Evolutionary conservation across 164 flowering plant genomes (phyloP), one percentile per base, ranked within the genome.

Genomic region (Vitis rupestris): DNA sequence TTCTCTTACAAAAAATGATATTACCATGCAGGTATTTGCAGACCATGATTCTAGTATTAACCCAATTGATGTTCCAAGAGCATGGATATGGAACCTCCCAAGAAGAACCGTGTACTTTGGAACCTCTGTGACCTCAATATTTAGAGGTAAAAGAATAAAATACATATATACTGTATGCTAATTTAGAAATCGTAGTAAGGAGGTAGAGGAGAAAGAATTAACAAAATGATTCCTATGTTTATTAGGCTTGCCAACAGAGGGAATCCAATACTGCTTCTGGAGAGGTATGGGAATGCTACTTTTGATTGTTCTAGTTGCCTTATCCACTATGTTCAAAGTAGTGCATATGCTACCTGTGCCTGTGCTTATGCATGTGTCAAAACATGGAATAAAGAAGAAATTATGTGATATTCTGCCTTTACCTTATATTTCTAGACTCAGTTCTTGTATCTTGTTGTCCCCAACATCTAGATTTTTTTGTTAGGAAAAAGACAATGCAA

Each of bases 211-310:
- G 11, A 52, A n/a, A 17, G 52, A 10, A 44, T 69, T 64, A 65
- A 60, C 59, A 15, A n/a, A 61, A 54, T 53, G 10, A 27, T 67
- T 10, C 14, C 49, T 44, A n/a, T 67, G 53, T 72, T 67, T 58
- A 30, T 30, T 53, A 87, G 92, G 92, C 9, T 75, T 86, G 58
- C 17, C 87, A 53, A 82, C 83, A 2, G 80, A 81, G 69, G 80
- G 67, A 16, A 87, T 87, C 64, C 92, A 84, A 61, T 69, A 54
- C 56, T 86, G 88, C 87, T 86, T 86, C 58, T 87, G 92, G 89
- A 84, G 69, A 85, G 94, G 97, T 88, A 86, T 56, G 76, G 27
- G 69, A 57, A 51, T 9, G 14, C 48, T 15, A 69, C 37, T 10
- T 53, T 63, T 55, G 49, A 27, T 49, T 16, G 10, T 13, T 49